phyloP scores from a whole-genome alignment of 805 yeast species.

The Metschnikowia kofuensis region DNA sequence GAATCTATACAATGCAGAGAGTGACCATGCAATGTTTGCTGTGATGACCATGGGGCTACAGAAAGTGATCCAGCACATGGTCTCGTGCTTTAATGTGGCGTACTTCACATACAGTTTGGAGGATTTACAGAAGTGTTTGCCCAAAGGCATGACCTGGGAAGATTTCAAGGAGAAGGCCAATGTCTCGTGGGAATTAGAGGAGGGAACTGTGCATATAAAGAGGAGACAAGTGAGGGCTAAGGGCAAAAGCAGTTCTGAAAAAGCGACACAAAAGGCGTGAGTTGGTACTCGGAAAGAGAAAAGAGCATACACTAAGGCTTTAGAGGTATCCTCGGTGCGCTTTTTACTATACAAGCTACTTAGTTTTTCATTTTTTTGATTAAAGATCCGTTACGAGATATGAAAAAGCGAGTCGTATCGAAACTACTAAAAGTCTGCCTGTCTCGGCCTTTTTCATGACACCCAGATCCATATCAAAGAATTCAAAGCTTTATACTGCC shows the following conservation, averaged over 20 bases:
- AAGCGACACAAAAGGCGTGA: too few relatives aligned
- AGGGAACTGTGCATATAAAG: slow-evolving; percentile 25
- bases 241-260: not conserved
- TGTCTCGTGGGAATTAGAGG: slow-evolving; percentile 32
- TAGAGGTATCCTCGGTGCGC: too few relatives aligned
- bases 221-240: not conserved
- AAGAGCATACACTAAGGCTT: too few relatives aligned
- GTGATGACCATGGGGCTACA: slow-evolving; percentile 43
- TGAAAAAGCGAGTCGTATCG: too few relatives aligned
- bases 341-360: too few relatives aligned
- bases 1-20: slow-evolving; percentile 29
- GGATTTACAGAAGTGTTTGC: slow-evolving; percentile 29
- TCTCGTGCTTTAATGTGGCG: slow-evolving; percentile 25
- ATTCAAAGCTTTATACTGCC: too few relatives aligned
- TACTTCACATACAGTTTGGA: slow-evolving; percentile 35
- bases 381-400: too few relatives aligned
- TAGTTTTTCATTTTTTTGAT: too few relatives aligned
- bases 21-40: slow-evolving; percentile 29
- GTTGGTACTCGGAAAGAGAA: too few relatives aligned
- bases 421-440: too few relatives aligned
- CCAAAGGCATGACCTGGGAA: slow-evolving; percentile 22
- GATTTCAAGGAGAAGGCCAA: slow-evolving; percentile 21
- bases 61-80: slow-evolving; percentile 32
- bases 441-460: too few relatives aligned
- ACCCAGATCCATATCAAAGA: too few relatives aligned